Evolutionary conservation across 2,329 filamentous ascomycete species (phyloP).

Genomic region (Metarhizium rileyi): DNA sequence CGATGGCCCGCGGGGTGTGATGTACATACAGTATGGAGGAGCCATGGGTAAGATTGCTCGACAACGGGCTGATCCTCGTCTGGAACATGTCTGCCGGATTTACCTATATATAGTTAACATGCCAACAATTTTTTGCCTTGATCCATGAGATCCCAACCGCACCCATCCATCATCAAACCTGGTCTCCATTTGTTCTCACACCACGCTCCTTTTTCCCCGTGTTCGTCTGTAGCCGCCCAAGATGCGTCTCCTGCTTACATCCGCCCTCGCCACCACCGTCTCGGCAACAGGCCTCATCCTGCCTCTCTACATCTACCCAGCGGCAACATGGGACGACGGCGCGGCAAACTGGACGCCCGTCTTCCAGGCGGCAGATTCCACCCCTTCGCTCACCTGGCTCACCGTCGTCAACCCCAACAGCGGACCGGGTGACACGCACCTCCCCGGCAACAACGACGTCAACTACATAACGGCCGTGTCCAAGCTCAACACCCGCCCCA

Average conservation of each 20-base stretch:
- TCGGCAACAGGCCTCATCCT: conserved; percentile 12
- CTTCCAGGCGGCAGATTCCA: conserved; percentile 7
- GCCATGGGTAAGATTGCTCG: background rate
- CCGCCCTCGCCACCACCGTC: background rate
- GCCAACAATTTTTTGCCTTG: no score
- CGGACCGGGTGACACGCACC: conserved; percentile 11
- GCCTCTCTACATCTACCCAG: conserved; percentile 15
- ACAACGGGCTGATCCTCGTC: no score
- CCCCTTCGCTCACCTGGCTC: conserved; percentile 10
- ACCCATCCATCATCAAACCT: no score
- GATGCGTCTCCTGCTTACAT: background rate
- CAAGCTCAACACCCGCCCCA: conserved; percentile 12
- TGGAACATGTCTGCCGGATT: background rate
- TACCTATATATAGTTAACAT: no score
- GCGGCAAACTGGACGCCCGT: conserved; percentile 15
- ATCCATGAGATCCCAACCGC: no score
- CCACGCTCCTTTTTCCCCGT: no score
- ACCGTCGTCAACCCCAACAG: conserved; percentile 13
- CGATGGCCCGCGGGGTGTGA: background rate
- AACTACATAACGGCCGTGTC: conserved; percentile 15
- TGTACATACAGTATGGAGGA: background rate
- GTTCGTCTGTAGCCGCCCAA: background rate
- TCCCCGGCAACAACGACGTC: conserved; percentile 12
- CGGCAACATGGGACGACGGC: conserved; percentile 10
- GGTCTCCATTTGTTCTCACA: no score